A percentile compares a stretch with the other conserved stretches of the same genome.
Conservation (phyloP, 1,284 basidiomycete species). For the Malassezia sp. region DNA sequence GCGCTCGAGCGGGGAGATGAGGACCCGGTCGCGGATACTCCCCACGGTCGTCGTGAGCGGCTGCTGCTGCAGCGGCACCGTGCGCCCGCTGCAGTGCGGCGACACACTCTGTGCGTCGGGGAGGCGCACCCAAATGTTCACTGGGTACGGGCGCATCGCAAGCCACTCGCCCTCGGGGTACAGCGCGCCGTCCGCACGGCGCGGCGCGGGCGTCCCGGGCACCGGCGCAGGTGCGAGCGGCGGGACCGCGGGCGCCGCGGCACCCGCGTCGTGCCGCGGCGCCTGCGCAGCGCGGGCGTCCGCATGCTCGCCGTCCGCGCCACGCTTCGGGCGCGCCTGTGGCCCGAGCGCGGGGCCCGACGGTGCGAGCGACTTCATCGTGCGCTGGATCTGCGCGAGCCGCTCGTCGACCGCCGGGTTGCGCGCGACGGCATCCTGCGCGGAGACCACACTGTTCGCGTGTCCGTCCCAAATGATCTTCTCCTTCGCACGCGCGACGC, state of each 20-base stretch:
- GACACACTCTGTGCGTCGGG: constrained; percentile 19
- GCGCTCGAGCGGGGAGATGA: constrained; percentile 26
- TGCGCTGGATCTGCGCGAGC: constrained; percentile 22
- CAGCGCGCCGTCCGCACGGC: constrained; percentile 21
- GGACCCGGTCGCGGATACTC: constrained; percentile 32
- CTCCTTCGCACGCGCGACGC: constrained; percentile 35
- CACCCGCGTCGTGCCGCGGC: background rate
- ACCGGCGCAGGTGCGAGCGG: background rate
- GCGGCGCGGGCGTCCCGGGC: constrained; percentile 5
- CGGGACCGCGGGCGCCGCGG: background rate
- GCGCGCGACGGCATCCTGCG: constrained; percentile 25
- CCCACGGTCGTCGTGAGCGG: constrained; percentile 21
- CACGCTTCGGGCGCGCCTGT: constrained; percentile 14
- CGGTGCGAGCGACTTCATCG: constrained; percentile 16
- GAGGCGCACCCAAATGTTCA: constrained; percentile 23
- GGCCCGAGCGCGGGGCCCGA: constrained; percentile 3
- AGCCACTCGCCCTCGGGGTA: constrained; percentile 33
- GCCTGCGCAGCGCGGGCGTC: background rate
- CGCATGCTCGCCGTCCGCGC: background rate
- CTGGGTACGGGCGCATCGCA: constrained; percentile 24
- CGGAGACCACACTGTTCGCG: constrained; percentile 22
- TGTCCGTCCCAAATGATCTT: constrained; percentile 45
- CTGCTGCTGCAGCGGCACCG: constrained; percentile 21
- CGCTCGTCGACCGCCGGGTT: constrained; percentile 26
- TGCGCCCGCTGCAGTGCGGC: constrained; percentile 26